Percentiles rank a stretch among this genome's conserved stretches.
These are phyloP conservation scores for Tetrapisispora taiwanensis DNA, from an alignment of 805 yeast species.

Conservation along the genomic window DNA sequence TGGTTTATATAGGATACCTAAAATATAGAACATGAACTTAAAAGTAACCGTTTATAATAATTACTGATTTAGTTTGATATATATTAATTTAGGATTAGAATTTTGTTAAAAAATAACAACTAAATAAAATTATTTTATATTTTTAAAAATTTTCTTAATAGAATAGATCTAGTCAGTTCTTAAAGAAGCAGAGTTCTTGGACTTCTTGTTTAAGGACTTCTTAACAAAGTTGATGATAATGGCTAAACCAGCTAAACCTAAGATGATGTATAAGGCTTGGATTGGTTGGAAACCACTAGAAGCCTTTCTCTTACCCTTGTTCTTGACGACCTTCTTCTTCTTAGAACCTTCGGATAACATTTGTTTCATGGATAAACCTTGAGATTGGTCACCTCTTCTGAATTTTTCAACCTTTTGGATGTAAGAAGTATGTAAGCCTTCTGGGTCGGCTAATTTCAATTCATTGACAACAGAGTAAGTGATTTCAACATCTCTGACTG, in stretches of 20 bases:
- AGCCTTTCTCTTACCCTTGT: slow-evolving; percentile 1
- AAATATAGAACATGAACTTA: background rate
- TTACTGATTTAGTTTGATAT: background rate
- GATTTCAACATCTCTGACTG: slow-evolving; percentile 36
- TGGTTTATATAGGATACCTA: background rate
- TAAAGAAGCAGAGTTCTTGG: slow-evolving; percentile 4
- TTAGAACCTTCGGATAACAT: slow-evolving; percentile 6
- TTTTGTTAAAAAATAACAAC: background rate
- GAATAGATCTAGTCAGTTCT: slow-evolving; percentile 5
- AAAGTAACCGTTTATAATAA: background rate
- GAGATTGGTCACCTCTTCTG: slow-evolving; percentile 20
- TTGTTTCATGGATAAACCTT: slow-evolving; percentile 15
- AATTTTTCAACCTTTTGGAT: slow-evolving; percentile 16
- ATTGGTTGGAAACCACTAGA: slow-evolving; percentile 2
- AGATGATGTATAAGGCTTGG: slow-evolving; percentile 2
- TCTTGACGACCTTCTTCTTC: slow-evolving; percentile 3
- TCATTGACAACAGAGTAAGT: slow-evolving; percentile 26
- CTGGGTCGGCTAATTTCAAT: slow-evolving; percentile 13
- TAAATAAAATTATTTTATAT: background rate
- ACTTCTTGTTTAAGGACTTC: background rate
- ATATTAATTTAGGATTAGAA: background rate
- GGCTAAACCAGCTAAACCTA: slow-evolving; percentile 2
- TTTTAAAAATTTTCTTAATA: too few species aligned
- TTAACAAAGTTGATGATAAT: background rate
- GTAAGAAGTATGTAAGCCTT: slow-evolving; percentile 17